These are phyloP conservation scores for Tolypocladium inflatum DNA, from an alignment of 2,329 filamentous ascomycete species.

Conservation along the genomic window DNA sequence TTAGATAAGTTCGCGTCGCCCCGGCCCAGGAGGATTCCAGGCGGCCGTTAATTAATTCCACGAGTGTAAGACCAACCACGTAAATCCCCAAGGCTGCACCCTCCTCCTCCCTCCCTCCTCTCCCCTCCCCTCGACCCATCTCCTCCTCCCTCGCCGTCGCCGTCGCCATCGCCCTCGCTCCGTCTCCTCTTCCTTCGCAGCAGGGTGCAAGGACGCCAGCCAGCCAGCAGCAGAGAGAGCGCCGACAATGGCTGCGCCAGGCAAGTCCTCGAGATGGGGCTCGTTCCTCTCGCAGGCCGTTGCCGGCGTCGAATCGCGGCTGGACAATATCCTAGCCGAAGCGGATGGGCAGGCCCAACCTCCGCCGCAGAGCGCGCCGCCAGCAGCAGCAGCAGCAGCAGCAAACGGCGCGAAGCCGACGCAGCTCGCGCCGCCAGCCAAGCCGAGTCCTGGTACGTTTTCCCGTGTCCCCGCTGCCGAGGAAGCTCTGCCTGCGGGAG, in stretches of 20 bases:
- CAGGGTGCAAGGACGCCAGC: not conserved
- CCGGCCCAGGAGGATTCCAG: not conserved
- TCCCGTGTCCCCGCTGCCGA: not conserved
- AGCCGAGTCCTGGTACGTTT: slow-evolving; percentile 13
- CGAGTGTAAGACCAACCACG: not conserved
- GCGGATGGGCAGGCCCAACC: slow-evolving; percentile 39
- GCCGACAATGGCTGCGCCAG: slow-evolving; percentile 35
- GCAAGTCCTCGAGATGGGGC: slow-evolving; percentile 55
- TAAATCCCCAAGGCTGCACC: not conserved
- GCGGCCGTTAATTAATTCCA: not conserved
- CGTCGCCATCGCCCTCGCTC: not conserved
- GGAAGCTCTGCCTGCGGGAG: not conserved
- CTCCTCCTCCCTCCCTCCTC: not conserved
- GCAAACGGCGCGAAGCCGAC: not conserved
- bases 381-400: slow-evolving; percentile 17
- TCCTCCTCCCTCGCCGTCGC: not conserved
- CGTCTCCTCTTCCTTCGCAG: not conserved
- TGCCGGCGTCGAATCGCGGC: slow-evolving; percentile 82
- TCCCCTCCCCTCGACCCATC: not conserved
- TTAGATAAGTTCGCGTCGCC: not conserved
- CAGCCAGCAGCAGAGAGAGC: not conserved
- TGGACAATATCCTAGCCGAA: slow-evolving; percentile 86
- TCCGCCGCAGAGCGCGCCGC: not conserved
- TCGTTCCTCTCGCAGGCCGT: slow-evolving; percentile 82
- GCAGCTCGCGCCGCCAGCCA: slow-evolving; percentile 17